A percentile compares a stretch with the other conserved stretches of the same genome.
phyloP scores from a whole-genome alignment of 2,329 filamentous ascomycete genomes.

The Nemania bipapillata region DNA sequence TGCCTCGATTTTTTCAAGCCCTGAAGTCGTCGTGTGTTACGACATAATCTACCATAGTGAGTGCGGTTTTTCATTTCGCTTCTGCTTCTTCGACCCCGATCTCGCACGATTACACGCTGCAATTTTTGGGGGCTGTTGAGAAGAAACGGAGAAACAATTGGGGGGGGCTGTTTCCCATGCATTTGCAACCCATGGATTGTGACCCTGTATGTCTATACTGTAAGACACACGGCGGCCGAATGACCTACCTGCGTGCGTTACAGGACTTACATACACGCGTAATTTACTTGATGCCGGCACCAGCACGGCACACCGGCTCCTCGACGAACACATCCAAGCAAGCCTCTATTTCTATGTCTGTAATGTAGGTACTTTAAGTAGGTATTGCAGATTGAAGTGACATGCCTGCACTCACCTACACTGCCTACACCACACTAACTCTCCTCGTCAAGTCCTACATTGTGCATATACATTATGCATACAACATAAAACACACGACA shows the following conservation, averaged over 20 bases:
- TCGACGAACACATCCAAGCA: constrained; percentile 8
- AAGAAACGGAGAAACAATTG: constrained; percentile 18
- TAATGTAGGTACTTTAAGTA: too few relatives aligned
- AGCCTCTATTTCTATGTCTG: constrained; percentile 22
- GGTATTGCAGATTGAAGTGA: background rate
- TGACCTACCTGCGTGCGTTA: background rate
- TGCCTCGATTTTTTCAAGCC: background rate
- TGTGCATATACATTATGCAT: background rate
- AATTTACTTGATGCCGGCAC: constrained; percentile 21
- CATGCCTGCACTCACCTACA: too few relatives aligned
- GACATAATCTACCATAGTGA: background rate
- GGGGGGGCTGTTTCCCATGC: constrained; percentile 28
- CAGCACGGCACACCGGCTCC: constrained; percentile 7
- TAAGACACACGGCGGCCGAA: constrained; percentile 21
- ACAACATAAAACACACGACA: background rate
- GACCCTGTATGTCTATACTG: constrained; percentile 2
- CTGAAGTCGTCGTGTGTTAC: background rate
- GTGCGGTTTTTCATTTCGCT: constrained; percentile 13
- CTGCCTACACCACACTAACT: background rate
- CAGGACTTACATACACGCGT: background rate
- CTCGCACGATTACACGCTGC: background rate
- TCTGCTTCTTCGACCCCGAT: background rate
- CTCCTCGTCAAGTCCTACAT: constrained; percentile 13
- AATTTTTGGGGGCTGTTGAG: background rate
- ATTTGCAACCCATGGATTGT: constrained; percentile 18